Evolutionary conservation across 805 yeast genomes (phyloP).

Genomic region (Monosporozyma siamensis): DNA sequence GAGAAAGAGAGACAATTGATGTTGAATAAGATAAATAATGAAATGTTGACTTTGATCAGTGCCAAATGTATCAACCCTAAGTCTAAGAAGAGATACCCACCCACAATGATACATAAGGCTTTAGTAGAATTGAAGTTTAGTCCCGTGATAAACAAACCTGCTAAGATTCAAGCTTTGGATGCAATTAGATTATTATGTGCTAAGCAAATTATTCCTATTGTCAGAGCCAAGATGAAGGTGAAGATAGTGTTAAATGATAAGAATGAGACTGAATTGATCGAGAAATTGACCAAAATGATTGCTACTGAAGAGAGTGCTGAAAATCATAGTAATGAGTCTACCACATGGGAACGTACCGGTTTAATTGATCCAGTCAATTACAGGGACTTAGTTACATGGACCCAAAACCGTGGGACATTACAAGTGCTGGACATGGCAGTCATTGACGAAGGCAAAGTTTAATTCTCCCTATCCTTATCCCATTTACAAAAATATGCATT

Average conservation of each 20-base stretch:
- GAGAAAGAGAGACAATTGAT: conserved; percentile 85
- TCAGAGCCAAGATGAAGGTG: conserved; percentile 88
- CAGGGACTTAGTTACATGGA: conserved; percentile 55
- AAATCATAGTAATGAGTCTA: conserved; percentile 8
- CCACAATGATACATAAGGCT: conserved; percentile 86
- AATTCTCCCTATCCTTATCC: background rate
- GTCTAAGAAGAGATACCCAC: conserved; percentile 85
- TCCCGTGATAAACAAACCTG: conserved; percentile 59
- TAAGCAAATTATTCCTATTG: conserved; percentile 82
- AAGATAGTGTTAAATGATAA: conserved; percentile 48
- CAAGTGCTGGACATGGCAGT: conserved; percentile 89
- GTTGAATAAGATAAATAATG: conserved; percentile 64
- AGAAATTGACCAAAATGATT: conserved; percentile 35
- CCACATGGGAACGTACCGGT: conserved; percentile 48
- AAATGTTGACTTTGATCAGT: conserved; percentile 71
- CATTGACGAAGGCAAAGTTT: conserved; percentile 31
- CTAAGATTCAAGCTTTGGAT: conserved; percentile 85
- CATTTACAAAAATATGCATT: background rate
- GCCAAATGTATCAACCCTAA: conserved; percentile 88
- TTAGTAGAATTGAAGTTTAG: conserved; percentile 71
- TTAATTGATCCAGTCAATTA: conserved; percentile 82
- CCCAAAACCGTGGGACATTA: conserved; percentile 51
- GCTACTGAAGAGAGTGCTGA: conserved; percentile 29
- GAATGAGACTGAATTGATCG: conserved; percentile 30
- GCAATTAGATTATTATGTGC: conserved; percentile 72